A percentile compares a stretch with the other conserved stretches of the same genome.
These are phyloP conservation scores for Ogataea paradorogensis DNA, from an alignment of 805 yeast species.

Conservation along the genomic window DNA sequence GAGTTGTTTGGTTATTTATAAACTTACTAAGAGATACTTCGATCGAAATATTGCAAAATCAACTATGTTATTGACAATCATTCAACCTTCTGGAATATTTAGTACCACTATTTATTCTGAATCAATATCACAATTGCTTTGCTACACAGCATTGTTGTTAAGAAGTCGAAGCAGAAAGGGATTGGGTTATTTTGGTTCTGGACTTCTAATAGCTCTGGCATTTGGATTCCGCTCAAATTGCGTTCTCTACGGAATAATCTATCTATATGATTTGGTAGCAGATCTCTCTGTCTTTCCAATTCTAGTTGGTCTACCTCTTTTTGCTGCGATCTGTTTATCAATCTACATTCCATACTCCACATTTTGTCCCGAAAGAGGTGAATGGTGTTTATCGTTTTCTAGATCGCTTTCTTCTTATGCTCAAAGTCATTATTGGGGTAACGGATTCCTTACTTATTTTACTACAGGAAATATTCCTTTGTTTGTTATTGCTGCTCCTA, in stretches of 20 bases:
- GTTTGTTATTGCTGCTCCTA: conserved; percentile 73
- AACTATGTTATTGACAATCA: conserved; percentile 40
- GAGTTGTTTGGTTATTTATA: conserved; percentile 47
- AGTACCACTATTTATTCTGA: conserved; percentile 75
- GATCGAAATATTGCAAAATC: conserved; percentile 12
- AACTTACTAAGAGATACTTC: conserved; percentile 38
- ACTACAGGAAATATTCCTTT: conserved; percentile 77
- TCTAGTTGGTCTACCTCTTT: conserved; percentile 59
- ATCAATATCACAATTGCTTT: conserved; percentile 58
- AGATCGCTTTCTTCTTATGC: conserved; percentile 69
- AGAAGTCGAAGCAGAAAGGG: conserved; percentile 29
- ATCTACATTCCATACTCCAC: conserved; percentile 51
- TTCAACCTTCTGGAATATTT: conserved; percentile 83
- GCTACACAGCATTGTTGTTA: conserved; percentile 53
- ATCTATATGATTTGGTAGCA: conserved; percentile 50
- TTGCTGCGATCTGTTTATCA: conserved; percentile 41
- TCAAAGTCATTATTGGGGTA: conserved; percentile 80
- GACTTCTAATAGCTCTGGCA: conserved; percentile 52
- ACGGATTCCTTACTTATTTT: conserved; percentile 83
- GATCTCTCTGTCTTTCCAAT: conserved; percentile 29
- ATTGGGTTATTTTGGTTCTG: conserved; percentile 42
- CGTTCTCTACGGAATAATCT: conserved; percentile 66
- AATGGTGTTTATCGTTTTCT: conserved; percentile 65
- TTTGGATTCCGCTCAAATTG: conserved; percentile 75
- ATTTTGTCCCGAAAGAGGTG: conserved; percentile 71